These are phyloP conservation scores for Miamiensis avidus DNA, from an alignment of 169 alveolate species.

Conservation along the genomic window DNA sequence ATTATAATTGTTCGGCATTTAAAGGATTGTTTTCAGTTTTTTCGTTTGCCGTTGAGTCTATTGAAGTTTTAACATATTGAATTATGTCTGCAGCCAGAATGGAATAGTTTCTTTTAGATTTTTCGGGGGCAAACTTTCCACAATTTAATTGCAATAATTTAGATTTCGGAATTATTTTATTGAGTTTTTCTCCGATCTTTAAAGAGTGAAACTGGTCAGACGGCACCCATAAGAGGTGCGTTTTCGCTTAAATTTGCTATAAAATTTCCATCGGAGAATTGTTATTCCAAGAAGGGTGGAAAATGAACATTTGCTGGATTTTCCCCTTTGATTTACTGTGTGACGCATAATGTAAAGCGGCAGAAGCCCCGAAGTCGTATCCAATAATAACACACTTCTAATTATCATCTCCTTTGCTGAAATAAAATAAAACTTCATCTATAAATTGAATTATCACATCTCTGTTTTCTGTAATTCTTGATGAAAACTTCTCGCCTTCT, in stretches of 20 bases:
- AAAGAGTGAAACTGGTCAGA: conserved; percentile 11
- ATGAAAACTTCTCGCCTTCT: neutral
- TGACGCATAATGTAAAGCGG: neutral
- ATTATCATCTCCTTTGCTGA: neutral
- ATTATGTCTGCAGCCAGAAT: neutral
- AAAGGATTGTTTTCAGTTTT: no score
- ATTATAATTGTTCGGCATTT: neutral
- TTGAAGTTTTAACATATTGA: no score
- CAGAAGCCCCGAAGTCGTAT: conserved; percentile 11
- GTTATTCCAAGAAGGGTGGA: conserved; percentile 17
- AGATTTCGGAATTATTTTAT: conserved; percentile 19
- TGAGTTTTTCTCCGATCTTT: conserved; percentile 10
- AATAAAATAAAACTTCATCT: neutral
- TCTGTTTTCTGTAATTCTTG: conserved; percentile 7
- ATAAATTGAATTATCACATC: neutral
- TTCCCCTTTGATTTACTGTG: neutral
- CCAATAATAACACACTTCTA: neutral
- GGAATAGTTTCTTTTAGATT: neutral
- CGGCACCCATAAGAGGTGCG: conserved; percentile 8
- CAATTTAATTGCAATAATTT: conserved; percentile 8
- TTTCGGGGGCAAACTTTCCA: conserved; percentile 19
- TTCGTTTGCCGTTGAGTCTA: neutral
- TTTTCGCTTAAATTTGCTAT: neutral
- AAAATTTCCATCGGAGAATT: neutral
- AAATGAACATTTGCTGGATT: conserved; percentile 13